Percentiles rank a stretch among this genome's conserved stretches.
phyloP scores from a whole-genome alignment of 192 early-diverging fungal genomes.

The Powellomyces hirtus region DNA sequence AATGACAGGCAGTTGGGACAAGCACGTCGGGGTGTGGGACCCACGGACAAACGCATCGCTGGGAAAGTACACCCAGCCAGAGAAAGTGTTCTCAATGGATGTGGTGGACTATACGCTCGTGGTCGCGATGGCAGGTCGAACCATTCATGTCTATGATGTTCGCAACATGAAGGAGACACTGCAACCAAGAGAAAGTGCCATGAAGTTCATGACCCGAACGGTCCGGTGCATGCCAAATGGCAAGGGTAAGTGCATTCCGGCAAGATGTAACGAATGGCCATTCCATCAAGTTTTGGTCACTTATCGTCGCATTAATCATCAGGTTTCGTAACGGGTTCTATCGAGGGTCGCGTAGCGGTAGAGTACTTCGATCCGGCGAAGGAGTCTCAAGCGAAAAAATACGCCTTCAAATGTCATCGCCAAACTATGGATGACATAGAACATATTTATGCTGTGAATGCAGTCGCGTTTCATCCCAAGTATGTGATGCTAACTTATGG shows the following conservation, averaged over 20 bases:
- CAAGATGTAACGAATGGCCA: no score
- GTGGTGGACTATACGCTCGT: slow-evolving; percentile 63
- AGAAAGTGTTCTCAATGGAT: slow-evolving; percentile 87
- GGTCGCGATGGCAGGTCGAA: slow-evolving; percentile 78
- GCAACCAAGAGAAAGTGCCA: slow-evolving; percentile 69
- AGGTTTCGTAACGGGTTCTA: slow-evolving; percentile 88
- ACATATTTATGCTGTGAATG: slow-evolving; percentile 88
- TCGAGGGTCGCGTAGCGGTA: slow-evolving; percentile 92
- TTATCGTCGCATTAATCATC: neutral
- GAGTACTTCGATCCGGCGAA: slow-evolving; percentile 80
- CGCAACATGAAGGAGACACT: slow-evolving; percentile 74
- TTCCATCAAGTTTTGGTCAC: neutral
- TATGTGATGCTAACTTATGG: slow-evolving; percentile 33
- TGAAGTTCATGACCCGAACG: slow-evolving; percentile 87
- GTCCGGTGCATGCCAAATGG: slow-evolving; percentile 86
- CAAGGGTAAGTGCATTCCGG: slow-evolving; percentile 41
- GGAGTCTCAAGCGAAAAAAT: slow-evolving; percentile 75
- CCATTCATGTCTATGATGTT: slow-evolving; percentile 80
- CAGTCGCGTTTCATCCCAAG: slow-evolving; percentile 88
- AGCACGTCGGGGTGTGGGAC: slow-evolving; percentile 77
- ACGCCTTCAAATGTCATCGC: slow-evolving; percentile 97
- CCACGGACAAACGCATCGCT: slow-evolving; percentile 47
- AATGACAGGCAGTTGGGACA: slow-evolving; percentile 93
- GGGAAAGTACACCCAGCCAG: slow-evolving; percentile 54
- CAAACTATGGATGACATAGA: slow-evolving; percentile 73